Evolutionary conservation across 768 basidiomycete genomes (phyloP).

Genomic region (Dioszegia hungarica): DNA sequence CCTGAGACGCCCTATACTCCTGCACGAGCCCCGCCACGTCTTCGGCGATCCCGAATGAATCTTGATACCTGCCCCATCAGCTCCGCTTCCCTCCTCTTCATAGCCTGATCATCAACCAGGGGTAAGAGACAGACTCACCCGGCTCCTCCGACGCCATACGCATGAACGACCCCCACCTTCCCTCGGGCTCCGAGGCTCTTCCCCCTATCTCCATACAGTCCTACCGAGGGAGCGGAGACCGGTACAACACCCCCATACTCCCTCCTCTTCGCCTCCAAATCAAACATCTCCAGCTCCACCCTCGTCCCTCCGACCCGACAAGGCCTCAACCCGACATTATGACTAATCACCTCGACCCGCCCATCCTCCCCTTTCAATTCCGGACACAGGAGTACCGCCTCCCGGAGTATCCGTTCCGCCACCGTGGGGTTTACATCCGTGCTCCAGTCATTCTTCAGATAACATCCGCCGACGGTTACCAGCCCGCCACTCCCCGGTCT

Average conservation of each 20-base stretch:
- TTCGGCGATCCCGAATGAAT: slow-evolving; percentile 44
- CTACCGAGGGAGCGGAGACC: too few relatives aligned
- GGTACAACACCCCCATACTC: too few relatives aligned
- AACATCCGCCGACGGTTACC: slow-evolving; percentile 60
- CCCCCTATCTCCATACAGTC: slow-evolving; percentile 21
- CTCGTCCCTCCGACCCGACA: slow-evolving; percentile 58
- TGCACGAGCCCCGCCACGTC: slow-evolving; percentile 26
- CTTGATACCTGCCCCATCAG: slow-evolving; percentile 37
- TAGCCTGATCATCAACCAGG: not conserved
- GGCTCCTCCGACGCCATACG: slow-evolving; percentile 58
- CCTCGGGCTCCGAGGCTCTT: too few relatives aligned
- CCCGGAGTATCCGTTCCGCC: slow-evolving; percentile 54
- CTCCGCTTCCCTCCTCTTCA: not conserved
- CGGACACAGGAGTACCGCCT: slow-evolving; percentile 50
- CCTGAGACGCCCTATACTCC: not conserved
- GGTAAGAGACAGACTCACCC: slow-evolving; percentile 18
- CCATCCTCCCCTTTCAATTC: slow-evolving; percentile 48
- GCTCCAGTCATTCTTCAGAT: slow-evolving; percentile 53
- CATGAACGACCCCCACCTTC: slow-evolving; percentile 54
- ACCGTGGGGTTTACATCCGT: slow-evolving; percentile 54
- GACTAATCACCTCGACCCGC: slow-evolving; percentile 54
- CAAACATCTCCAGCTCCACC: slow-evolving; percentile 55
- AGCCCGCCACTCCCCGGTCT: slow-evolving; percentile 53
- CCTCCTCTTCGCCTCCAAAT: slow-evolving; percentile 13
- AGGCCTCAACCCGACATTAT: slow-evolving; percentile 62